Percentiles rank a stretch among this genome's conserved stretches.
Conservation (phyloP, 2,329 filamentous ascomycete species). For the Cytospora piceae region DNA sequence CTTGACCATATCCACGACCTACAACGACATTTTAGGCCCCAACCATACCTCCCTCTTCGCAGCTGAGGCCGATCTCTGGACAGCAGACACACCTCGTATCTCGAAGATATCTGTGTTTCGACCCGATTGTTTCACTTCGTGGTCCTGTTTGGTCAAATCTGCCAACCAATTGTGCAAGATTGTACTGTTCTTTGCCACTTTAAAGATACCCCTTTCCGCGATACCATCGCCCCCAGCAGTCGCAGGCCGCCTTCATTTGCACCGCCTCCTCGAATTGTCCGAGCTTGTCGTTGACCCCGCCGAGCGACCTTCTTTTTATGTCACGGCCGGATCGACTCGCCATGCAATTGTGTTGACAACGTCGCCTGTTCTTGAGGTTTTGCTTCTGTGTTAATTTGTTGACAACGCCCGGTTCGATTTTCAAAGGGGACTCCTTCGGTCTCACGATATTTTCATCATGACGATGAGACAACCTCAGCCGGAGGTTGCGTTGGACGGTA, state of each 20-base stretch:
- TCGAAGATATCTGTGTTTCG: conserved; percentile 1
- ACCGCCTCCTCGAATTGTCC: conserved; percentile 4
- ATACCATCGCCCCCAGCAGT: conserved; percentile 1
- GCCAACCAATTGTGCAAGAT: conserved; percentile 3
- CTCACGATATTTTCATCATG: conserved; percentile 56
- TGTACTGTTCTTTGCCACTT: conserved; percentile 20
- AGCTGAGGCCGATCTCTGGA: neutral
- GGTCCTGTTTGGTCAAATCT: neutral
- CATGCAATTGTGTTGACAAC: conserved; percentile 28
- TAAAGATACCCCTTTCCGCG: conserved; percentile 3
- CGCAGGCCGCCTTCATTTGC: conserved; percentile 8
- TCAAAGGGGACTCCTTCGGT: conserved; percentile 7
- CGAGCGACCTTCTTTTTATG: conserved; percentile 7
- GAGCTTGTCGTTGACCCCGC: conserved; percentile 11
- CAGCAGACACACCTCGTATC: conserved; percentile 8
- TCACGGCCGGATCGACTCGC: conserved; percentile 12
- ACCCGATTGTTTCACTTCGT: conserved; percentile 4
- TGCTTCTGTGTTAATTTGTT: conserved; percentile 21
- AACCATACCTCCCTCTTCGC: neutral
- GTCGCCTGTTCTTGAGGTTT: conserved; percentile 24
- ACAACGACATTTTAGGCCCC: neutral
- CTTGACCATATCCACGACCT: conserved; percentile 5
- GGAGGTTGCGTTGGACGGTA: conserved; percentile 68
- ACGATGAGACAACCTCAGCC: conserved; percentile 62
- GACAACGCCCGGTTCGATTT: conserved; percentile 2